Conservation (phyloP, 345 rosid genomes). For the Rhizophora mangle region DNA sequence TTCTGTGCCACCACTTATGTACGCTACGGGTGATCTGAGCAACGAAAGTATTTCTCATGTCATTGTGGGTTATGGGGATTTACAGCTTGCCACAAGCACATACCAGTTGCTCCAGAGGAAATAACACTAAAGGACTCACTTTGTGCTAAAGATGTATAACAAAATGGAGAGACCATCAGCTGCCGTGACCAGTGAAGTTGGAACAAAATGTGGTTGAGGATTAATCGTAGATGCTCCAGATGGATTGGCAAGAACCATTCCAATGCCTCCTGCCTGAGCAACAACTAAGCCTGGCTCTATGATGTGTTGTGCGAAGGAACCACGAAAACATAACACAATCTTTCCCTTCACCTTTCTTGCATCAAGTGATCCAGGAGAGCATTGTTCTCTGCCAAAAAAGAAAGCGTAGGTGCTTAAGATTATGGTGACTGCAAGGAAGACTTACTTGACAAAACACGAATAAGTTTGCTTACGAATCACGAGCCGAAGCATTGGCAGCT, state of each 20-base stretch:
- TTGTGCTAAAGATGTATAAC: conserved; percentile 9
- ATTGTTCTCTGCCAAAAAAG: neutral
- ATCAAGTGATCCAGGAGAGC: conserved; percentile 8
- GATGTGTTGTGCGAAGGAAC: neutral
- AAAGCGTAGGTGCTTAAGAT: neutral
- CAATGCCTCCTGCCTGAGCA: conserved; percentile 20
- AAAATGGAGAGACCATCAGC: conserved; percentile 18
- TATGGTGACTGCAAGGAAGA: neutral
- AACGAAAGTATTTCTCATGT: neutral
- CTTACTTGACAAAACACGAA: neutral
- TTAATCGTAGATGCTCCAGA: neutral
- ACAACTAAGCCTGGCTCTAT: conserved; percentile 12
- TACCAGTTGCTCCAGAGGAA: neutral
- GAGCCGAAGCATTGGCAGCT: conserved; percentile 5
- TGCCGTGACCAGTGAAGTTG: conserved; percentile 13
- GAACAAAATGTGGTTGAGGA: conserved; percentile 10
- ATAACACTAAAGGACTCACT: neutral
- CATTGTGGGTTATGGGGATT: neutral
- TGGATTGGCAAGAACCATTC: conserved; percentile 15
- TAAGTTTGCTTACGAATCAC: conserved; percentile 9
- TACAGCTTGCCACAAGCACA: neutral
- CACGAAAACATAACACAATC: conserved; percentile 14
- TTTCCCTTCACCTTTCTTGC: conserved; percentile 15
- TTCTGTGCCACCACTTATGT: conserved; percentile 18
- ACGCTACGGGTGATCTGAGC: conserved; percentile 17